Conservation (phyloP, 805 yeast species). For the Nakazawaea siamensis region DNA sequence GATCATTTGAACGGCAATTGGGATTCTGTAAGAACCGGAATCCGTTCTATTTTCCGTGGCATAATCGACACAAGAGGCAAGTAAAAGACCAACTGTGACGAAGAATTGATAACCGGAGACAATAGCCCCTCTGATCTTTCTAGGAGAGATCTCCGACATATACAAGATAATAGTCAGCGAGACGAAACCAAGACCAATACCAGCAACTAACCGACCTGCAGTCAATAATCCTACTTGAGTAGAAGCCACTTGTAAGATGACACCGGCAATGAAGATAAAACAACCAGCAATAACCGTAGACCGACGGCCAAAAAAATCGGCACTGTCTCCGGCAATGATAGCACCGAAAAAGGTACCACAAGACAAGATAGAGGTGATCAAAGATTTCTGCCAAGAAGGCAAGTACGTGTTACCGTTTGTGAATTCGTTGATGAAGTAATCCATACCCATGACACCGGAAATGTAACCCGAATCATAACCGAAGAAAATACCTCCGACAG, state of each 20-base stretch:
- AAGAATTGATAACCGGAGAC: constrained; percentile 62
- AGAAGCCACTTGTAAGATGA: constrained; percentile 37
- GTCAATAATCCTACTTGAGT: constrained; percentile 40
- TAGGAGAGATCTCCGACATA: constrained; percentile 74
- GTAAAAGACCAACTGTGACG: constrained; percentile 61
- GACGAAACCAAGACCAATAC: constrained; percentile 71
- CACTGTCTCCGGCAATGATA: constrained; percentile 46
- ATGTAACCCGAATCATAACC: constrained; percentile 68
- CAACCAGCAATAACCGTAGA: constrained; percentile 36
- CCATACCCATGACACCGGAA: constrained; percentile 60
- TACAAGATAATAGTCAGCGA: constrained; percentile 73
- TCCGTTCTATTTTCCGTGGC: constrained; percentile 48
- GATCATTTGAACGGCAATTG: constrained; percentile 62
- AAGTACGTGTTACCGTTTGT: constrained; percentile 15
- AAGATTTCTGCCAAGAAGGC: constrained; percentile 24
- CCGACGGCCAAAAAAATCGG: constrained; percentile 39
- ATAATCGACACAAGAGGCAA: constrained; percentile 66
- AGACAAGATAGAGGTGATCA: constrained; percentile 65
- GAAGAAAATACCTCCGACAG: constrained; percentile 58
- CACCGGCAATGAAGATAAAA: constrained; percentile 38
- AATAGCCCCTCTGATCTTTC: constrained; percentile 69
- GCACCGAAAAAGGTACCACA: constrained; percentile 70
- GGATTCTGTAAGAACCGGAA: constrained; percentile 63
- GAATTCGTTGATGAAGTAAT: constrained; percentile 27
- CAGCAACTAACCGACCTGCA: constrained; percentile 65